Evolutionary conservation across 306 rosid species (phyloP).

Genomic region (Phaseolus lunatus): DNA sequence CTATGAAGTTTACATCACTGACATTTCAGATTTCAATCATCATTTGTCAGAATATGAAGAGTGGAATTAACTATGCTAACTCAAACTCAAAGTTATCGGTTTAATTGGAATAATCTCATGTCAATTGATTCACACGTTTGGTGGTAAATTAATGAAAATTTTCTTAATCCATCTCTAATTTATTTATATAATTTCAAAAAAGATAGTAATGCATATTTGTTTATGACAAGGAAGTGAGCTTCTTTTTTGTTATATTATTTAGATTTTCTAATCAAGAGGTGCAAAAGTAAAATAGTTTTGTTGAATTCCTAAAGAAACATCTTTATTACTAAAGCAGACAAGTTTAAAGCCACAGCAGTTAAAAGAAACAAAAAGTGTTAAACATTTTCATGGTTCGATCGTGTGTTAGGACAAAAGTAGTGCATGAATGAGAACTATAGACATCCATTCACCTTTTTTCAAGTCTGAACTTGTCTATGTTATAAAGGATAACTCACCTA

Average conservation of each 20-base stretch:
- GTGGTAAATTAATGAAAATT: background rate
- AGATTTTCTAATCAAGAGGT: constrained; percentile 20
- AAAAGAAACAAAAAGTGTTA: constrained; percentile 18
- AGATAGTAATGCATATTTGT: background rate
- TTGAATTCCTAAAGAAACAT: constrained; percentile 17
- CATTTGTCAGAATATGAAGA: too few relatives aligned
- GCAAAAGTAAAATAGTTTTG: constrained; percentile 37
- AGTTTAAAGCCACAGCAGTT: constrained; percentile 6
- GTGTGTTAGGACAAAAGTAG: constrained; percentile 9
- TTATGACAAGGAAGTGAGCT: background rate
- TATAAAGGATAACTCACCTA: constrained; percentile 34
- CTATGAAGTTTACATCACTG: too few relatives aligned
- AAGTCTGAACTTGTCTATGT: constrained; percentile 42
- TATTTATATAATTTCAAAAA: background rate
- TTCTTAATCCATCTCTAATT: background rate
- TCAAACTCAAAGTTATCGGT: too few relatives aligned
- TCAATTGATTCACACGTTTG: too few relatives aligned
- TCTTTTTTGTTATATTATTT: background rate
- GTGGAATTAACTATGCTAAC: too few relatives aligned
- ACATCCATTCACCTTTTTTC: constrained; percentile 39
- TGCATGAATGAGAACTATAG: constrained; percentile 32
- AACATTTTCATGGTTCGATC: constrained; percentile 36
- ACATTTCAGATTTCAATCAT: too few relatives aligned
- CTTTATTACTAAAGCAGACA: constrained; percentile 19
- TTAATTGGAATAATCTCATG: too few relatives aligned